A percentile compares a stretch with the other conserved stretches of the same genome.
Evolutionary conservation across 352 stramenopile genomes (phyloP).

Genomic region (Globisporangium mamillatum): DNA sequence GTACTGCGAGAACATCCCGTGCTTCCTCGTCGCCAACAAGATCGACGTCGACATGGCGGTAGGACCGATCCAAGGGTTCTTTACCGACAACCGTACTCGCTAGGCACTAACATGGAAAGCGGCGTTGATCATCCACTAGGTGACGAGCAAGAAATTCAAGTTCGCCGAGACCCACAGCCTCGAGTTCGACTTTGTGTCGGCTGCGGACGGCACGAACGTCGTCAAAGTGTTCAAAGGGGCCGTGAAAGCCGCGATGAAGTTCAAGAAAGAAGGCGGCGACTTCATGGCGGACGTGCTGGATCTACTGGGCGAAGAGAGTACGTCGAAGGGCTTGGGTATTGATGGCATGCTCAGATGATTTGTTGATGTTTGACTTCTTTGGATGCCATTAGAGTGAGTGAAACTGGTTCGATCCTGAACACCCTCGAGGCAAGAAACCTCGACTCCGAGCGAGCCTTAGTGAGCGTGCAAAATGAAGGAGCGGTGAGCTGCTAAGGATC

Average conservation of each 20-base stretch:
- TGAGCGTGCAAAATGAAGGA: neutral
- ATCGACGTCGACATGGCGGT: slow-evolving; percentile 94
- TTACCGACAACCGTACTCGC: neutral
- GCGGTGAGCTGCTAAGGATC: neutral
- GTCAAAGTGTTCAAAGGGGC: slow-evolving; percentile 93
- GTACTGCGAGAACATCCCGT: slow-evolving; percentile 92
- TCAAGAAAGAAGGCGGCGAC: slow-evolving; percentile 89
- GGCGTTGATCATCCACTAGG: slow-evolving; percentile 30
- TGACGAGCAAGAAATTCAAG: slow-evolving; percentile 97
- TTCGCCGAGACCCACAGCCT: slow-evolving; percentile 94
- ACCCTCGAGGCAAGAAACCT: neutral
- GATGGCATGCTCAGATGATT: neutral
- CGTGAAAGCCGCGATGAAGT: slow-evolving; percentile 80
- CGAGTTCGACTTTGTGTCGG: slow-evolving; percentile 93
- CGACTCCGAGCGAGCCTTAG: neutral
- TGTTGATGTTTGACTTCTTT: neutral
- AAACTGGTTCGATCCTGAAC: neutral
- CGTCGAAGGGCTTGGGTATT: neutral
- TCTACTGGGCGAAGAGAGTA: slow-evolving; percentile 76
- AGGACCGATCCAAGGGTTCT: neutral
- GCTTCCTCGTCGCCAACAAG: slow-evolving; percentile 96
- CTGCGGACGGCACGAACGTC: slow-evolving; percentile 94
- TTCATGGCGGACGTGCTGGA: slow-evolving; percentile 92
- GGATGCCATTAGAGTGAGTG: neutral
- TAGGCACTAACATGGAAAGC: neutral